Conservation (phyloP, 352 stramenopile species). For the Pythium plurisporium region DNA sequence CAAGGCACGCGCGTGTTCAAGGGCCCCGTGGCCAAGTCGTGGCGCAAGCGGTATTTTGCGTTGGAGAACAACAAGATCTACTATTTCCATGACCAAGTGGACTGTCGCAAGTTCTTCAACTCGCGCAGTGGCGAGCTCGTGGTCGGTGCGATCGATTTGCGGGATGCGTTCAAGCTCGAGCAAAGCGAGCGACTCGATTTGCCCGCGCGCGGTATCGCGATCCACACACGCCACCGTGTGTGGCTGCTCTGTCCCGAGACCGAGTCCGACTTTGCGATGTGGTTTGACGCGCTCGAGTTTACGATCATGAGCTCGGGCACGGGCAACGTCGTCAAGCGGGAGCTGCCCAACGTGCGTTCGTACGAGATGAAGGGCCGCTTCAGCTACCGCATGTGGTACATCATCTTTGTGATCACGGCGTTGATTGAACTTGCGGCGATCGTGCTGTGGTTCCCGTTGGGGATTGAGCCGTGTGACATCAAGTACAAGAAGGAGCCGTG, state of each 20-base stretch:
- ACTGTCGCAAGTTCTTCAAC: slow-evolving; percentile 86
- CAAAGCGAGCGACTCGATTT: slow-evolving; percentile 76
- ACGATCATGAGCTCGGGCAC: slow-evolving; percentile 69
- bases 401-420: slow-evolving; percentile 67
- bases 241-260: slow-evolving; percentile 84
- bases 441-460: slow-evolving; percentile 79
- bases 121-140: slow-evolving; percentile 80
- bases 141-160: slow-evolving; percentile 75
- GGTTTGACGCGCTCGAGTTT: slow-evolving; percentile 76
- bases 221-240: slow-evolving; percentile 76
- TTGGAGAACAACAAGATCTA: slow-evolving; percentile 87
- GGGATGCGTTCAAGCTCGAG: slow-evolving; percentile 80
- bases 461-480: slow-evolving; percentile 68
- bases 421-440: slow-evolving; percentile 68
- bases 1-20: slow-evolving; percentile 85
- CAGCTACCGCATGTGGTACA: slow-evolving; percentile 74
- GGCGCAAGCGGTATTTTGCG: slow-evolving; percentile 84
- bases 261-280: slow-evolving; percentile 81
- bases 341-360: slow-evolving; percentile 84
- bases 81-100: slow-evolving; percentile 84
- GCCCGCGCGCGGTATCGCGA: slow-evolving; percentile 75
- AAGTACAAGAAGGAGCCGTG: slow-evolving; percentile 41
- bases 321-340: slow-evolving; percentile 83
- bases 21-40: slow-evolving; percentile 83
- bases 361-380: slow-evolving; percentile 87